A percentile compares a stretch with the other conserved stretches of the same genome.
Evolutionary conservation across 2,329 filamentous ascomycete genomes (phyloP).

Genomic region (Botrytis aclada): DNA sequence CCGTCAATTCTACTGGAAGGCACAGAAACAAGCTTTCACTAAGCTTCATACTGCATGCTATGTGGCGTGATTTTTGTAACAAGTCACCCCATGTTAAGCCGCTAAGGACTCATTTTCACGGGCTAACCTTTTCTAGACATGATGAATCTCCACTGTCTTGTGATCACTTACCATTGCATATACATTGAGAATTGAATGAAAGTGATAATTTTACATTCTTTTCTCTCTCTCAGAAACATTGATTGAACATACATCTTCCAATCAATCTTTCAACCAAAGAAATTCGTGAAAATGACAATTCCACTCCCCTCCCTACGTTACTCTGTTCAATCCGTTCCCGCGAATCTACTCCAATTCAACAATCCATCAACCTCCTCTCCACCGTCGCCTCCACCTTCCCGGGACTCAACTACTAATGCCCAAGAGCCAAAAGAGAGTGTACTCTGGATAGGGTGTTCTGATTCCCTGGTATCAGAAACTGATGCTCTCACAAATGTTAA

Average conservation of each 20-base stretch:
- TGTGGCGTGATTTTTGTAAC: conserved; percentile 18
- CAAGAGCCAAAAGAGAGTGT: conserved; percentile 43
- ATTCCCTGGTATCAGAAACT: conserved; percentile 64
- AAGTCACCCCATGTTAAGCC: conserved; percentile 15
- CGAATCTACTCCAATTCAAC: conserved; percentile 1
- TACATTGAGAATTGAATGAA: neutral
- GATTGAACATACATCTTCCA: neutral
- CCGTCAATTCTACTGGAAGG: neutral
- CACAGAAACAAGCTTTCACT: neutral
- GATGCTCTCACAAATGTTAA: conserved; percentile 54
- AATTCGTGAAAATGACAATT: conserved; percentile 1
- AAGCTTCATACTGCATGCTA: conserved; percentile 11
- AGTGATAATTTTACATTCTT: neutral
- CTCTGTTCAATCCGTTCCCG: neutral
- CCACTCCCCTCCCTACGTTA: conserved; percentile 13
- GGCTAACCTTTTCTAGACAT: neutral
- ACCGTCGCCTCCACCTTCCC: conserved; percentile 9
- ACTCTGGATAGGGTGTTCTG: conserved; percentile 67
- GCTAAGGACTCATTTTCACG: neutral
- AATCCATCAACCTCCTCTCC: neutral
- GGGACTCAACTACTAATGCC: neutral
- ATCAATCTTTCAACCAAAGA: neutral
- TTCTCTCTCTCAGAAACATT: neutral
- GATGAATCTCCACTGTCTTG: conserved; percentile 1
- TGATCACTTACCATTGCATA: neutral